phyloP scores from a whole-genome alignment of 208 protist species.

The Tritrichomonas musculus region DNA sequence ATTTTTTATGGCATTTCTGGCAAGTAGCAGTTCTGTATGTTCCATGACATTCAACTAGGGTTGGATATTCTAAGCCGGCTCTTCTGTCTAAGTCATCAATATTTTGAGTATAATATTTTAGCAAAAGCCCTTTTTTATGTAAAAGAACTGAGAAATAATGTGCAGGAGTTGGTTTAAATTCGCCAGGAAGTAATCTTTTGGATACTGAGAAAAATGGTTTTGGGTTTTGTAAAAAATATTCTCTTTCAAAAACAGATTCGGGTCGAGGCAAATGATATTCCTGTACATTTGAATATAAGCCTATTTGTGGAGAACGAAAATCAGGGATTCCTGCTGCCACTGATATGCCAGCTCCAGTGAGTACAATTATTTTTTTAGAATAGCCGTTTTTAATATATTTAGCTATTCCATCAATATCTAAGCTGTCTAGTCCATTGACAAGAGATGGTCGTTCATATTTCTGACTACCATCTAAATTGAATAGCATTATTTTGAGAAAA shows the following conservation, averaged over 20 bases:
- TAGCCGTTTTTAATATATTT: background rate
- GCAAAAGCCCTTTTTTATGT: background rate
- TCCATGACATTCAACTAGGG: background rate
- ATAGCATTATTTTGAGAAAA: too few relatives aligned
- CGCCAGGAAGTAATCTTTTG: background rate
- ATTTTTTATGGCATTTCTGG: background rate
- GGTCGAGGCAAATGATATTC: background rate
- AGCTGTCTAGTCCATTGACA: background rate
- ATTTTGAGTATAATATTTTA: background rate
- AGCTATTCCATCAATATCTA: background rate
- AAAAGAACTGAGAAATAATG: constrained; percentile 1
- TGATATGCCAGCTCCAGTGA: background rate
- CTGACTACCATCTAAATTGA: background rate
- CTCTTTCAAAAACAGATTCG: background rate
- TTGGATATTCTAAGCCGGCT: background rate
- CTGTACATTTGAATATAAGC: background rate
- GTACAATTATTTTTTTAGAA: constrained; percentile 6
- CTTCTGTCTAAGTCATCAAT: background rate
- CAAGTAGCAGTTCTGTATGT: background rate
- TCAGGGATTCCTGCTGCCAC: constrained; percentile 28
- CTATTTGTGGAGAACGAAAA: background rate
- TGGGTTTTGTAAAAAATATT: constrained; percentile 2
- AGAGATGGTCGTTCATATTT: background rate
- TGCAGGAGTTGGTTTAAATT: background rate
- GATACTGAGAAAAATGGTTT: background rate